These are phyloP conservation scores for Leccinum sublutescens DNA, from an alignment of 768 basidiomycete species.

Conservation along the genomic window DNA sequence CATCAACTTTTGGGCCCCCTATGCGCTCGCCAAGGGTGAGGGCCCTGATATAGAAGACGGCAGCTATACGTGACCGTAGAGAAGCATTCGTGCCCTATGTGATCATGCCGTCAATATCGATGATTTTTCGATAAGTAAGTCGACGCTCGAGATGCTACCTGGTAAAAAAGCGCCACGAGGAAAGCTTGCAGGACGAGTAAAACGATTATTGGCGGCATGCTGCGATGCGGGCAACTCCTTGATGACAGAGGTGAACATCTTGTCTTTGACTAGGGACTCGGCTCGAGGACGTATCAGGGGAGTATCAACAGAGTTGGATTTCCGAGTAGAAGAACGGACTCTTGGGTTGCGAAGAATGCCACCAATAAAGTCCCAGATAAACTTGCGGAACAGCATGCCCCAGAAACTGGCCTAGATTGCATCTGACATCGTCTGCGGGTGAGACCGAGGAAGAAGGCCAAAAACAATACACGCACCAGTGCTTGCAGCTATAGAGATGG, in stretches of 20 bases:
- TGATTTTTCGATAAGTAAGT: too few species aligned
- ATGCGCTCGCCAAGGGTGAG: slow-evolving; percentile 67
- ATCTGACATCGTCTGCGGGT: slow-evolving; percentile 41
- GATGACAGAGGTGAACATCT: slow-evolving; percentile 62
- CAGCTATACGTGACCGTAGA: slow-evolving; percentile 59
- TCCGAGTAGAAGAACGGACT: slow-evolving; percentile 47
- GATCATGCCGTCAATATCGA: too few species aligned
- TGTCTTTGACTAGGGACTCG: slow-evolving; percentile 23
- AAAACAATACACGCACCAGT: slow-evolving; percentile 54
- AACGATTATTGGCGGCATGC: slow-evolving; percentile 58
- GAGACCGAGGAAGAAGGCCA: neutral
- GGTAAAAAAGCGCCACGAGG: slow-evolving; percentile 27
- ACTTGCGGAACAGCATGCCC: slow-evolving; percentile 85
- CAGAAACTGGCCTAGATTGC: slow-evolving; percentile 80
- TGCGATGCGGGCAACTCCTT: slow-evolving; percentile 60
- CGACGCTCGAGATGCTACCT: too few species aligned
- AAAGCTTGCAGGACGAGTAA: slow-evolving; percentile 63
- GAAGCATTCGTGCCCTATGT: too few species aligned
- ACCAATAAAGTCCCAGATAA: slow-evolving; percentile 74
- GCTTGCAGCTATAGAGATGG: slow-evolving; percentile 55
- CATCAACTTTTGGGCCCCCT: slow-evolving; percentile 57
- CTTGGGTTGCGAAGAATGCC: slow-evolving; percentile 43
- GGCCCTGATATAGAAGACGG: slow-evolving; percentile 64
- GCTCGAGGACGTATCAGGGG: slow-evolving; percentile 34
- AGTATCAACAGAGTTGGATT: neutral